phyloP scores from a whole-genome alignment of 805 yeast species.

The Candida xiaguanensis region DNA sequence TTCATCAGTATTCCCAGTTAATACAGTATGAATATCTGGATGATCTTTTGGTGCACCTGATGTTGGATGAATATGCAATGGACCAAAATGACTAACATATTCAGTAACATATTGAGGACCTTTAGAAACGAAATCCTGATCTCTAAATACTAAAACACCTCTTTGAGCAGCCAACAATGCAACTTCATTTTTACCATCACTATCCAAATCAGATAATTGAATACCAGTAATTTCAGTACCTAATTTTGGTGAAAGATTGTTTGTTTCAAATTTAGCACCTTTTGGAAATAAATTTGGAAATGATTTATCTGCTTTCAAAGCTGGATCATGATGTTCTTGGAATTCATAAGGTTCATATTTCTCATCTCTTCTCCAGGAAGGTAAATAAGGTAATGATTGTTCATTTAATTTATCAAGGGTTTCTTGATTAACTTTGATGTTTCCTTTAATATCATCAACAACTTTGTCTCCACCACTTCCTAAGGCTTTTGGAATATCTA shows the following conservation, averaged over 20 bases:
- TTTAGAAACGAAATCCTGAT: slow-evolving; percentile 54
- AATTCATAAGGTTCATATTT: slow-evolving; percentile 48
- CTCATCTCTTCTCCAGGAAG: slow-evolving; percentile 34
- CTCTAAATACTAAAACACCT: slow-evolving; percentile 63
- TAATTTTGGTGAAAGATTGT: slow-evolving; percentile 58
- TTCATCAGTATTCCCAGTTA: slow-evolving; percentile 16
- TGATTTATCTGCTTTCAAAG: slow-evolving; percentile 52
- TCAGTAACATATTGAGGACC: slow-evolving; percentile 31
- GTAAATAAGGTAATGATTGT: slow-evolving; percentile 18
- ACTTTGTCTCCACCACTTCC: slow-evolving; percentile 8
- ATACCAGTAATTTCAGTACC: slow-evolving; percentile 65
- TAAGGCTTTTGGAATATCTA: slow-evolving; percentile 7
- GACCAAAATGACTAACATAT: slow-evolving; percentile 33
- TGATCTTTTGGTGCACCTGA: slow-evolving; percentile 32
- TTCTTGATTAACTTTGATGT: slow-evolving; percentile 11
- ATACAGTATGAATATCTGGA: slow-evolving; percentile 29
- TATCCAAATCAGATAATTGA: slow-evolving; percentile 51
- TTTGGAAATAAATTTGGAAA: slow-evolving; percentile 48
- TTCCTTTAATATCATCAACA: slow-evolving; percentile 10
- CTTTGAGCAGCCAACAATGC: slow-evolving; percentile 64
- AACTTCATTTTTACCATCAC: slow-evolving; percentile 60
- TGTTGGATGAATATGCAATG: slow-evolving; percentile 46
- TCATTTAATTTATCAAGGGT: slow-evolving; percentile 3
- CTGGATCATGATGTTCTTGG: slow-evolving; percentile 57
- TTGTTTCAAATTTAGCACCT: slow-evolving; percentile 22